A percentile compares a stretch with the other conserved stretches of the same genome.
These are phyloP conservation scores for Spergularia bocconei DNA, from an alignment of 148 eudicot genomes.

Conservation along the genomic window DNA sequence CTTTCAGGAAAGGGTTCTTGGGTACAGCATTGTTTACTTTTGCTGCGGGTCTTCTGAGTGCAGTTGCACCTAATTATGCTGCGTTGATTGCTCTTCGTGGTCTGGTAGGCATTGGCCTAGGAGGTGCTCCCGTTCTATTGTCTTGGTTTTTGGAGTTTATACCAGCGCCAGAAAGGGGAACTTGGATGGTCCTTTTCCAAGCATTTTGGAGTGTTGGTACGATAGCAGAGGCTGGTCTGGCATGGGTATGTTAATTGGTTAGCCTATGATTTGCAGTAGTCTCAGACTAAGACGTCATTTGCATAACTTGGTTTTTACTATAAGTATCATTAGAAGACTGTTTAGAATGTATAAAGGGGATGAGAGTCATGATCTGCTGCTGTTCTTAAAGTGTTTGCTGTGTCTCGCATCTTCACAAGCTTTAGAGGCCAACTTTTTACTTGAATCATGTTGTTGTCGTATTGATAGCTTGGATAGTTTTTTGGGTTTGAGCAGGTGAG, in stretches of 20 bases:
- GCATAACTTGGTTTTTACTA: no score
- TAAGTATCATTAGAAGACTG: no score
- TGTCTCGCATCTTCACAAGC: no score
- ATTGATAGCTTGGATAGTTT: no score
- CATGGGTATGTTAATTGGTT: conserved; percentile 30
- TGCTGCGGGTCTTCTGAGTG: conserved; percentile 32
- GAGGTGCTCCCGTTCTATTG: conserved; percentile 30
- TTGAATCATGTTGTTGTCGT: no score
- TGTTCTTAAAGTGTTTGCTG: no score
- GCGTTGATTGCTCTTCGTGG: conserved; percentile 27
- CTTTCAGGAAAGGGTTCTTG: conserved; percentile 30
- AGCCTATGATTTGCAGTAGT: no score
- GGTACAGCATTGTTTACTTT: conserved; percentile 31
- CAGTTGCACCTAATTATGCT: conserved; percentile 29
- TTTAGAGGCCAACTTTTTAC: no score
- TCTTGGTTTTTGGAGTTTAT: conserved; percentile 35
- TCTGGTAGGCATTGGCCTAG: conserved; percentile 37
- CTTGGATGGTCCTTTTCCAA: conserved; percentile 33
- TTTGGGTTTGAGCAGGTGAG: no score
- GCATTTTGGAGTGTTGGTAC: conserved; percentile 36
- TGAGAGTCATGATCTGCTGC: no score
- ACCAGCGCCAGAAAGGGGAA: conserved; percentile 32
- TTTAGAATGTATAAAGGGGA: no score
- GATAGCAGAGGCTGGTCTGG: conserved; percentile 25
- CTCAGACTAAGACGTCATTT: no score